Percentiles rank a stretch among this genome's conserved stretches.
These are phyloP conservation scores for Colletotrichum higginsianum DNA, from an alignment of 2,329 filamentous ascomycete species.

Conservation along the genomic window DNA sequence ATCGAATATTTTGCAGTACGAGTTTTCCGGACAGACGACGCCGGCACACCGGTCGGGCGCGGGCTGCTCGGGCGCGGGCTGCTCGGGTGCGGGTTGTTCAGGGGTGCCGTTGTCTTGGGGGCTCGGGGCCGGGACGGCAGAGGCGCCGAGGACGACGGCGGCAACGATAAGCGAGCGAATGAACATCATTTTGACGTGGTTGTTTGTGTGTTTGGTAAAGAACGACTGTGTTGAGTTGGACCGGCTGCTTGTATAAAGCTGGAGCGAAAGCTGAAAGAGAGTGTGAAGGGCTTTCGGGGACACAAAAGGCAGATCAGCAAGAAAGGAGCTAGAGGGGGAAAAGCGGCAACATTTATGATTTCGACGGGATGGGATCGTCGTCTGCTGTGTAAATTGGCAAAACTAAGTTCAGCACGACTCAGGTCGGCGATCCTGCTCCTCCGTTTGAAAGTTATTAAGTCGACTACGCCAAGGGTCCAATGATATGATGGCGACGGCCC, in stretches of 20 bases:
- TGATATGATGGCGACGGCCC: neutral
- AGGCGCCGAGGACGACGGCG: neutral
- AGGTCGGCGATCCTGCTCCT: neutral
- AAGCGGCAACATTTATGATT: constrained; percentile 26
- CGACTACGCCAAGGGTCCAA: neutral
- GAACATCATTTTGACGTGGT: constrained; percentile 24
- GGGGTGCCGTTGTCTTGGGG: constrained; percentile 10
- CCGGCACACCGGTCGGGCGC: constrained; percentile 22
- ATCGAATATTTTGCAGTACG: constrained; percentile 35
- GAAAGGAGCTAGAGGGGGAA: neutral
- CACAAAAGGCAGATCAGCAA: neutral
- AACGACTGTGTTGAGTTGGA: constrained; percentile 17
- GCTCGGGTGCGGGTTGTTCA: neutral
- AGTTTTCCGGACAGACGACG: constrained; percentile 30
- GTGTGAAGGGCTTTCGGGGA: neutral
- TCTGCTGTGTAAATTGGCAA: neutral
- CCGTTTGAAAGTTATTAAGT: constrained; percentile 28
- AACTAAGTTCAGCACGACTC: constrained; percentile 23
- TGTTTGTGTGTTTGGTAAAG: constrained; percentile 2
- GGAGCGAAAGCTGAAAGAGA: neutral
- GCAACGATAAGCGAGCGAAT: constrained; percentile 20
- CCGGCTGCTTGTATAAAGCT: neutral
- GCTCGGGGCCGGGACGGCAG: constrained; percentile 11
- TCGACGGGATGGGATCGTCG: neutral
- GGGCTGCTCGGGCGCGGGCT: no score